A percentile compares a stretch with the other conserved stretches of the same genome.
Evolutionary conservation across 176 grass and related monocot genomes (phyloP).

Genomic region (Avena eriantha): DNA sequence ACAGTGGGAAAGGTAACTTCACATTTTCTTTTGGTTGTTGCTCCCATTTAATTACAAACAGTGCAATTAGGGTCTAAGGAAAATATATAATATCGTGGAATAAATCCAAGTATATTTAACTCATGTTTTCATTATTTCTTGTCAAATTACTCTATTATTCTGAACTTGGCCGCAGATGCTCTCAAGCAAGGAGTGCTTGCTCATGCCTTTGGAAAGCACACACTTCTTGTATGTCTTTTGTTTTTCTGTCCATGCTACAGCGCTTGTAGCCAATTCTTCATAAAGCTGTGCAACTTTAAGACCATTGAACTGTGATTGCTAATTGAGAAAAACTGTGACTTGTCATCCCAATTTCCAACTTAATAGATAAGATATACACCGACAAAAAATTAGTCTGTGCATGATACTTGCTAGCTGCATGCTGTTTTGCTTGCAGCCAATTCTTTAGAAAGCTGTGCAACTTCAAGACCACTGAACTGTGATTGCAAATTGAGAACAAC

Average conservation of each 20-base stretch:
- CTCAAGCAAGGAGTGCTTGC: slow-evolving; percentile 23
- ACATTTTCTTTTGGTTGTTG: neutral
- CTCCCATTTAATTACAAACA: slow-evolving; percentile 2
- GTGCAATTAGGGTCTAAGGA: neutral
- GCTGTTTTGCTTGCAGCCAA: neutral
- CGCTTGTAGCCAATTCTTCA: slow-evolving; percentile 13
- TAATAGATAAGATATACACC: neutral
- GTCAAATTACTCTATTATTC: neutral
- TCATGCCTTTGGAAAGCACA: neutral
- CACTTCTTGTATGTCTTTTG: neutral
- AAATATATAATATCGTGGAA: slow-evolving; percentile 7
- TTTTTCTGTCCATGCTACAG: neutral
- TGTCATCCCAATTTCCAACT: neutral
- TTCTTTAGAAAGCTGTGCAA: slow-evolving; percentile 21
- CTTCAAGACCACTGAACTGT: neutral
- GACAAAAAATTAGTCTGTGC: neutral
- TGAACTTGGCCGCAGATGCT: slow-evolving; percentile 6
- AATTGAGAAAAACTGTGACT: neutral
- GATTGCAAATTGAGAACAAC: neutral
- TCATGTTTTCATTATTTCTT: slow-evolving; percentile 17
- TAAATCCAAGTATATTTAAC: neutral
- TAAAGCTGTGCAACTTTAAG: neutral
- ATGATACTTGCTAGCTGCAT: neutral
- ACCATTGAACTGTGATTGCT: neutral
- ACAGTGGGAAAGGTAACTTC: slow-evolving; percentile 43